A percentile compares a stretch with the other conserved stretches of the same genome.
Evolutionary conservation across 2,329 filamentous ascomycete species (phyloP).

Genomic region (Amauroascus niger): DNA sequence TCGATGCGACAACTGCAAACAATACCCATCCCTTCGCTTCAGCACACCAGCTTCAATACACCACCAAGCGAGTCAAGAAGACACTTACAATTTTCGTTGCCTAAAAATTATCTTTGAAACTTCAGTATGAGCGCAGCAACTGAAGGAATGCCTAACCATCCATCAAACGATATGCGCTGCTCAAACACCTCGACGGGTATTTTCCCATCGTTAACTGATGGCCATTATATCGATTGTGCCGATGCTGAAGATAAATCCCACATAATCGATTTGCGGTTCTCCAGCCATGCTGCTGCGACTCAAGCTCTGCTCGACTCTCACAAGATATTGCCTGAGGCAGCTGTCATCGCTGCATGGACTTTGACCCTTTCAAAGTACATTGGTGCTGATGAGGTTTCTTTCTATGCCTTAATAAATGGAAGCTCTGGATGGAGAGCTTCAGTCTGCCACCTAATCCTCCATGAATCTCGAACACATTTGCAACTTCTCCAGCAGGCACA

Average conservation of each 20-base stretch:
- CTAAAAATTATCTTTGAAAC: not conserved
- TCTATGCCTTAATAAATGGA: conserved; percentile 7
- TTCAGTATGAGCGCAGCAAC: not conserved
- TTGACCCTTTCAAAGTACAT: conserved; percentile 3
- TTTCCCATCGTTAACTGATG: conserved; percentile 6
- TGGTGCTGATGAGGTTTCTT: conserved; percentile 3
- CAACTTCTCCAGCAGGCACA: conserved; percentile 7
- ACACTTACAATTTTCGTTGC: not conserved
- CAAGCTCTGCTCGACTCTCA: conserved; percentile 34
- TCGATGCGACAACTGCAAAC: not conserved
- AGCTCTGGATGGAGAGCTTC: conserved; percentile 3
- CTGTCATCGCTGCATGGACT: conserved; percentile 44
- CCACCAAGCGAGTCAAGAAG: not conserved
- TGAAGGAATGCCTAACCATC: not conserved
- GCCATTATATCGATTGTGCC: not conserved
- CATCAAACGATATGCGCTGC: not conserved
- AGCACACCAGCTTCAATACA: not conserved
- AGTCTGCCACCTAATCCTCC: not conserved
- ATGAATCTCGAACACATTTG: conserved; percentile 2
- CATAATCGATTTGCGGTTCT: not conserved
- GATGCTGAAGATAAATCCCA: not conserved
- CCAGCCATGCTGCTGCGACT: not conserved
- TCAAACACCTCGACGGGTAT: not conserved
- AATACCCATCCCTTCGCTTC: not conserved
- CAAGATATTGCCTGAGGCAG: conserved; percentile 53